Evolutionary conservation across 1,139 yeast genomes (phyloP).

Genomic region (Hyphopichia wangnamkhiaoensis): DNA sequence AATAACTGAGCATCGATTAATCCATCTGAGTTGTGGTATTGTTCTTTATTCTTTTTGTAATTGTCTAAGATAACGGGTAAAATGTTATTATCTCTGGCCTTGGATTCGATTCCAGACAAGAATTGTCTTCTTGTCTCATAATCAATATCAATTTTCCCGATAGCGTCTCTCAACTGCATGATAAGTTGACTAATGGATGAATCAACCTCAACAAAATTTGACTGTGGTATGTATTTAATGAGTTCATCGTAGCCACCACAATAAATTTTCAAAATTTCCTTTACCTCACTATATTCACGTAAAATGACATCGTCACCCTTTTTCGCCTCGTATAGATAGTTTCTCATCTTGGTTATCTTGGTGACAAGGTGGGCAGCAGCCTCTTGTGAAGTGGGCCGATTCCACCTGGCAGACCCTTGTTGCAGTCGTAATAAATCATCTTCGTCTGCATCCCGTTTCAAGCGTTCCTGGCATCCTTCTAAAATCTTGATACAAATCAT

Average conservation of each 20-base stretch:
- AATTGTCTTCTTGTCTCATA: conserved; percentile 39
- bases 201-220: conserved; percentile 43
- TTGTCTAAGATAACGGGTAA: conserved; percentile 52
- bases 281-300: conserved; percentile 44
- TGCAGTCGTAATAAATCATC: conserved; percentile 51
- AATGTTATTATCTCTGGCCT: conserved; percentile 48
- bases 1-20: conserved; percentile 26
- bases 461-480: conserved; percentile 46
- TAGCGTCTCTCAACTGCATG: conserved; percentile 41
- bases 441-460: conserved; percentile 55
- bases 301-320: conserved; percentile 59
- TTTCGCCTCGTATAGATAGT: conserved; percentile 59
- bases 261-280: conserved; percentile 44
- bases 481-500: conserved; percentile 38
- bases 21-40: conserved; percentile 17
- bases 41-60: conserved; percentile 33
- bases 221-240: conserved; percentile 50
- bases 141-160: conserved; percentile 25
- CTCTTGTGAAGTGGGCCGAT: conserved; percentile 36
- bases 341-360: conserved; percentile 44
- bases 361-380: conserved; percentile 38
- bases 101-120: conserved; percentile 43
- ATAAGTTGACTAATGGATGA: conserved; percentile 37
- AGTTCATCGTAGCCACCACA: conserved; percentile 45
- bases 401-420: conserved; percentile 61